Conservation (phyloP, 1,139 yeast species). For the Kazachstania sp. region DNA sequence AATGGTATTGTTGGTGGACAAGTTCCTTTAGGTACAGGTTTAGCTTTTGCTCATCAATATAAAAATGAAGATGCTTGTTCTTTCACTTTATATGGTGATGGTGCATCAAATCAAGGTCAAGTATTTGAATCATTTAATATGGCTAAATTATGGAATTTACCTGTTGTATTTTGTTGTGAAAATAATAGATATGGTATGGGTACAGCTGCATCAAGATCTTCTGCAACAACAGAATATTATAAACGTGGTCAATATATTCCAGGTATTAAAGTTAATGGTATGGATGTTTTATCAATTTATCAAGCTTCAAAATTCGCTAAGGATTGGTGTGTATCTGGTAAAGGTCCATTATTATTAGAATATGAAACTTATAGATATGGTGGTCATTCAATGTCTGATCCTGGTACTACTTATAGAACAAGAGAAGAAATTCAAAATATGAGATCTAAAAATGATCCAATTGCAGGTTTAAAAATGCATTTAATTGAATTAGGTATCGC, state of each 20-base stretch:
- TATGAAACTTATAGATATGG: conserved; percentile 98
- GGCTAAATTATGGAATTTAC: conserved; percentile 98
- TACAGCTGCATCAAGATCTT: conserved; percentile 92
- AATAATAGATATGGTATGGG: conserved; percentile 99
- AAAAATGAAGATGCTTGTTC: conserved; percentile 72
- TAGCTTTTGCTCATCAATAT: conserved; percentile 96
- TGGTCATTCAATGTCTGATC: conserved; percentile 99
- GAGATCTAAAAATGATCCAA: conserved; percentile 97
- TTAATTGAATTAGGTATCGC: conserved; percentile 77
- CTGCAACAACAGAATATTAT: conserved; percentile 93
- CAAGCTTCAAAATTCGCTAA: conserved; percentile 96
- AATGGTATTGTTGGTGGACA: conserved; percentile 99
- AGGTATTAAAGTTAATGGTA: conserved; percentile 96
- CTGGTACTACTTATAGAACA: conserved; percentile 99
- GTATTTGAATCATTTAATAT: conserved; percentile 95
- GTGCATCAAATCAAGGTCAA: conserved; percentile 99
- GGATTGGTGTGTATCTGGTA: conserved; percentile 89
- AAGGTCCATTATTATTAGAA: conserved; percentile 93
- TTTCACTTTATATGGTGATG: conserved; percentile 92
- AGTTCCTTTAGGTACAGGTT: conserved; percentile 95
- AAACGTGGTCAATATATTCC: conserved; percentile 99
- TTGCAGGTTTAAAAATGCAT: conserved; percentile 87
- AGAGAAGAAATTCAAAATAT: conserved; percentile 99
- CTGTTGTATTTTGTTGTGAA: conserved; percentile 91
- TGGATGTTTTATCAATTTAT: conserved; percentile 93